Percentiles rank a stretch among this genome's conserved stretches.
These are phyloP conservation scores for Silene coronaria DNA, from an alignment of 179 eudicot species.

Conservation along the genomic window DNA sequence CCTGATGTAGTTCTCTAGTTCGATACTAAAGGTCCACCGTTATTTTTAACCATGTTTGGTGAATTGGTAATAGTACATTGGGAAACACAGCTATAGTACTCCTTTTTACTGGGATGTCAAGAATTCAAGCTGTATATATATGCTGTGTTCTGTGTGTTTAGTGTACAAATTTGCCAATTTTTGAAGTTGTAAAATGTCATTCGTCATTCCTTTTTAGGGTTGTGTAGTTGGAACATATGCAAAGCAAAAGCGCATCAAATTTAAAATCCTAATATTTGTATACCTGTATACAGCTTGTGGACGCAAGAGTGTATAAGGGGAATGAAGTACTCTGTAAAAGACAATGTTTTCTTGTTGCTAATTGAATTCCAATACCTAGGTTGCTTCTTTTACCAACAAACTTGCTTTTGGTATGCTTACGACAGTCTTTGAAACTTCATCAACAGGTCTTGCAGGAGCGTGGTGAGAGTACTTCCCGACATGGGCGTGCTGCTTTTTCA, in stretches of 20 bases:
- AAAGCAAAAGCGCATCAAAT: background rate
- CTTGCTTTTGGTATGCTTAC: background rate
- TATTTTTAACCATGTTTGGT: background rate
- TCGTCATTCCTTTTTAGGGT: background rate
- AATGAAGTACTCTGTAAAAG: background rate
- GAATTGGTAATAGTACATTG: background rate
- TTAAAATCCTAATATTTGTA: background rate
- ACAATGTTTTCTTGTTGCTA: background rate
- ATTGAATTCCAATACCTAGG: background rate
- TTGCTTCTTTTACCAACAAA: constrained; percentile 9
- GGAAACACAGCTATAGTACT: background rate
- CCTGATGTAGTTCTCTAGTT: constrained; percentile 4
- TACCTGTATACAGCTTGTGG: background rate
- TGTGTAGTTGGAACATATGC: constrained; percentile 1
- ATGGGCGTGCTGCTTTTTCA: constrained; percentile 97
- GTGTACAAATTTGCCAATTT: background rate
- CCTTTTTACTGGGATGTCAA: background rate
- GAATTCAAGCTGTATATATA: background rate
- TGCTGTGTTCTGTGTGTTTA: background rate
- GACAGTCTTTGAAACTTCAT: constrained; percentile 13
- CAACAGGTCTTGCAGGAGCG: constrained; percentile 92
- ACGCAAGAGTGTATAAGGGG: background rate
- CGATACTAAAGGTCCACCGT: background rate
- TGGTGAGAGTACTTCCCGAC: constrained; percentile 98
- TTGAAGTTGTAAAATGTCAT: background rate